Base-by-base conservation (phyloP, 2,329 filamentous ascomycete genomes). In the Aplosporella prunicola region DNA sequence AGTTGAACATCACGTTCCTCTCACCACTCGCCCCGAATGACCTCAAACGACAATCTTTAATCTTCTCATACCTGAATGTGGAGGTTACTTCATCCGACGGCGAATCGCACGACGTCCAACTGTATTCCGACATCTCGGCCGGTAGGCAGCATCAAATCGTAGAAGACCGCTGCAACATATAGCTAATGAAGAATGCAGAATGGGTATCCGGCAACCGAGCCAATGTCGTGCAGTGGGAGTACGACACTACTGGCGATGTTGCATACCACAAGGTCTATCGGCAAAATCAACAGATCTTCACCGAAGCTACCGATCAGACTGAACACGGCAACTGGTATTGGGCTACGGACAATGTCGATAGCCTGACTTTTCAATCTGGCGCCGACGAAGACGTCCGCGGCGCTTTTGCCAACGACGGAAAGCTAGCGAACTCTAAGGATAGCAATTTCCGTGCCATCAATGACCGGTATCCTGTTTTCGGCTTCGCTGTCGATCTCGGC, bases 111-210 rank as follows among this genome's bases (percentile, higher is more conserved):
- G 60, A 72, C 28, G 77, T 86, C 2, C 73, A 84, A 50, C 50
- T 87, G 4, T 87, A 88, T 51, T 68, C 78, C 16, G 82, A 87
- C 51, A 76, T 85, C 25, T 78, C 80, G 35, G 78, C 75, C 38
- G 77, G 76, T 80, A 53, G 53, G 69, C 55, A 24, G 18, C 20
- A 4, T 25, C n/a, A n/a, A n/a, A n/a, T n/a, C n/a, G n/a, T n/a
- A n/a, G n/a, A n/a, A n/a, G n/a, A n/a, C n/a, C n/a, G 25, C 9
- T 35, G 26, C 23, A n/a, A n/a, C n/a, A n/a, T n/a, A 11, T 9
- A 5, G 10, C 25, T 33, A 25, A 32, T 30, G n/a, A 17, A 13
- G 5, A 11, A n/a, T 24, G 25, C 40, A 84, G 82, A 88, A 67
- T 86, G 79, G 76, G 71, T 75, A 3, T 79, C 79, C 10, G 78